A percentile compares a stretch with the other conserved stretches of the same genome.
phyloP scores from a whole-genome alignment of 2,329 filamentous ascomycete genomes.

The Didymella segeticola region DNA sequence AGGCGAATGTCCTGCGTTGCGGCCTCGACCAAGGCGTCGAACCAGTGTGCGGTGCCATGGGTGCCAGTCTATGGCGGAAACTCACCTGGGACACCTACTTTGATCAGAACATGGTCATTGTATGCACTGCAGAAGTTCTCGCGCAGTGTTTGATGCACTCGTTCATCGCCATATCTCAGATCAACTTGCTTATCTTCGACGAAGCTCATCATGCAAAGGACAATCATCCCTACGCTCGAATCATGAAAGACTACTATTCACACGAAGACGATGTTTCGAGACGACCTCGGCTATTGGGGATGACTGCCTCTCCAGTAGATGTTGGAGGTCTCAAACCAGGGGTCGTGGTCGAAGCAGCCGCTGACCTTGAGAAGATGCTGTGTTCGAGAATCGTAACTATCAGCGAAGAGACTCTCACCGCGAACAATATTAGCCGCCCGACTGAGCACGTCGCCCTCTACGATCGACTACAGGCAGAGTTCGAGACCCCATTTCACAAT shows the following conservation, averaged over 20 bases:
- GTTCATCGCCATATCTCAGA: slow-evolving; percentile 79
- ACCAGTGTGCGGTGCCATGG: slow-evolving; percentile 75
- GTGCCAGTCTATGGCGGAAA: slow-evolving; percentile 65
- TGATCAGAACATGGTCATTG: slow-evolving; percentile 77
- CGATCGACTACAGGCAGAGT: slow-evolving; percentile 59
- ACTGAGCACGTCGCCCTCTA: slow-evolving; percentile 65
- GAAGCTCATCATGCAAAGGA: slow-evolving; percentile 97
- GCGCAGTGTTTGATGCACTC: slow-evolving; percentile 78
- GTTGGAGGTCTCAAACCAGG: slow-evolving; percentile 61
- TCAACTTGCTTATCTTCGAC: slow-evolving; percentile 93
- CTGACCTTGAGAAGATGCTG: slow-evolving; percentile 76
- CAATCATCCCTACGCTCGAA: slow-evolving; percentile 85
- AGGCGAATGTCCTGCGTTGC: slow-evolving; percentile 78
- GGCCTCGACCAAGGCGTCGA: slow-evolving; percentile 81
- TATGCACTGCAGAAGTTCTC: slow-evolving; percentile 91
- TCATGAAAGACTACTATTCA: slow-evolving; percentile 86
- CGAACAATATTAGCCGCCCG: slow-evolving; percentile 65
- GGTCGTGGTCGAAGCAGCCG: slow-evolving; percentile 73
- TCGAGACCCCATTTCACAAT: slow-evolving; percentile 70
- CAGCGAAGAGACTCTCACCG: slow-evolving; percentile 64
- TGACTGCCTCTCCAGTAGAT: slow-evolving; percentile 96
- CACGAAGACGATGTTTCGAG: slow-evolving; percentile 52
- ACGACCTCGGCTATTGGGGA: slow-evolving; percentile 84
- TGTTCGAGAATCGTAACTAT: slow-evolving; percentile 85
- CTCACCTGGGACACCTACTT: slow-evolving; percentile 66